A percentile compares a stretch with the other conserved stretches of the same genome.
Evolutionary conservation across 2,329 filamentous ascomycete genomes (phyloP).

Genomic region (Paraphaeosphaeria minitans): DNA sequence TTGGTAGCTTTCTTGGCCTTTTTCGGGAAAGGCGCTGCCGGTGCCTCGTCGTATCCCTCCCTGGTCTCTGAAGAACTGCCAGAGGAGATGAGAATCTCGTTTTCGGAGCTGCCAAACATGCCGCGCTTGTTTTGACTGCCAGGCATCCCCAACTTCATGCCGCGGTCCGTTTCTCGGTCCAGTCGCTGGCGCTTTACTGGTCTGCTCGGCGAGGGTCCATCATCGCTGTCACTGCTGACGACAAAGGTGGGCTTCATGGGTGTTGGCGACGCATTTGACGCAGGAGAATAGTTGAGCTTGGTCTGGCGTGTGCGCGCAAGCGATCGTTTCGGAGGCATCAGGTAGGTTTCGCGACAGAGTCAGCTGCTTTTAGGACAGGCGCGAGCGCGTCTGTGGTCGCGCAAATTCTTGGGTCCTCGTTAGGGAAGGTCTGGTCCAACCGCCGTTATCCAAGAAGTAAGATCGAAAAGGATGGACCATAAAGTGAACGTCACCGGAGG

Average conservation of each 20-base stretch:
- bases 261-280: slow-evolving; percentile 48
- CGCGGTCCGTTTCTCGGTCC: slow-evolving; percentile 19
- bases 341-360: neutral
- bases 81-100: slow-evolving; percentile 14
- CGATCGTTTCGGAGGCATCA: slow-evolving; percentile 33
- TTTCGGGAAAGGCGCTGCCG: neutral
- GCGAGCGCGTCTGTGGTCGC: slow-evolving; percentile 2
- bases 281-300: slow-evolving; percentile 51
- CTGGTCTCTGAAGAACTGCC: slow-evolving; percentile 15
- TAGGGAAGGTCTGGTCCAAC: neutral
- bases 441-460: neutral
- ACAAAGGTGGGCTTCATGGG: slow-evolving; percentile 35
- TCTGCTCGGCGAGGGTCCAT: slow-evolving; percentile 29
- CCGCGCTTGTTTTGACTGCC: slow-evolving; percentile 20
- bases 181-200: slow-evolving; percentile 31
- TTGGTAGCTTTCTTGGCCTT: neutral
- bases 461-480: neutral
- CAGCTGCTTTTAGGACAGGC: neutral
- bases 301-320: slow-evolving; percentile 45
- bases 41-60: slow-evolving; percentile 14
- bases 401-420: neutral
- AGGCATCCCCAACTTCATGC: slow-evolving; percentile 29
- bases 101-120: slow-evolving; percentile 34
- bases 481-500: neutral
- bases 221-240: slow-evolving; percentile 19